These are phyloP conservation scores for Candida sanyaensis DNA, from an alignment of 1,139 yeast genomes.

Conservation along the genomic window DNA sequence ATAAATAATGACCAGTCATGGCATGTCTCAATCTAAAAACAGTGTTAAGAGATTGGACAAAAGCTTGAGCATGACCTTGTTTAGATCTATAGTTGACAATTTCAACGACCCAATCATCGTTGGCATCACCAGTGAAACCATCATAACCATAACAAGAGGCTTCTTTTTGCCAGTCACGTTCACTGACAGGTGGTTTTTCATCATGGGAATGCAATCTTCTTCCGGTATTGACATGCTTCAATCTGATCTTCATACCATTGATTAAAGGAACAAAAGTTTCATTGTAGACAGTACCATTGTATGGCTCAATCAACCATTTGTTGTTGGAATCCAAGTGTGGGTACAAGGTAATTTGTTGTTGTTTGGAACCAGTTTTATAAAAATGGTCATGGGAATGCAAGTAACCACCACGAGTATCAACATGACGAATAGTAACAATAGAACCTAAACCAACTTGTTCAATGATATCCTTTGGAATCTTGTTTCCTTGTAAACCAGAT, in stretches of 20 bases:
- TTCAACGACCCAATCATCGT: constrained; percentile 92
- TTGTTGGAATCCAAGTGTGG: constrained; percentile 92
- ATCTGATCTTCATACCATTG: constrained; percentile 80
- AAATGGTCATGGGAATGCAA: constrained; percentile 87
- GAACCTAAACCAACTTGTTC: constrained; percentile 93
- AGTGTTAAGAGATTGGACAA: constrained; percentile 78
- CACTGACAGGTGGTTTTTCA: constrained; percentile 89
- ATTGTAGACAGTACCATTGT: constrained; percentile 50
- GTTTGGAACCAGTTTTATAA: constrained; percentile 92
- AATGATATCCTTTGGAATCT: constrained; percentile 64
- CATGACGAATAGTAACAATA: constrained; percentile 74
- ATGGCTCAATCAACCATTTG: constrained; percentile 78
- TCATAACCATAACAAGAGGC: constrained; percentile 89
- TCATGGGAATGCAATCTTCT: constrained; percentile 96
- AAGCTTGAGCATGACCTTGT: constrained; percentile 58
- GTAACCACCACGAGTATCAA: constrained; percentile 90
- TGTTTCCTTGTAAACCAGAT: constrained; percentile 69
- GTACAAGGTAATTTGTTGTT: constrained; percentile 90
- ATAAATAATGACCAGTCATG: constrained; percentile 84
- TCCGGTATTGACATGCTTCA: constrained; percentile 65
- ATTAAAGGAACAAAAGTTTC: constrained; percentile 60
- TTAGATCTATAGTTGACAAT: constrained; percentile 64
- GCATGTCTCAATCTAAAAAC: constrained; percentile 87
- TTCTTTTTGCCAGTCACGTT: constrained; percentile 96
- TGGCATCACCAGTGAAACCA: constrained; percentile 92